Evolutionary conservation across 2,329 filamentous ascomycete species (phyloP).

Genomic region (Curvularia spicifera): DNA sequence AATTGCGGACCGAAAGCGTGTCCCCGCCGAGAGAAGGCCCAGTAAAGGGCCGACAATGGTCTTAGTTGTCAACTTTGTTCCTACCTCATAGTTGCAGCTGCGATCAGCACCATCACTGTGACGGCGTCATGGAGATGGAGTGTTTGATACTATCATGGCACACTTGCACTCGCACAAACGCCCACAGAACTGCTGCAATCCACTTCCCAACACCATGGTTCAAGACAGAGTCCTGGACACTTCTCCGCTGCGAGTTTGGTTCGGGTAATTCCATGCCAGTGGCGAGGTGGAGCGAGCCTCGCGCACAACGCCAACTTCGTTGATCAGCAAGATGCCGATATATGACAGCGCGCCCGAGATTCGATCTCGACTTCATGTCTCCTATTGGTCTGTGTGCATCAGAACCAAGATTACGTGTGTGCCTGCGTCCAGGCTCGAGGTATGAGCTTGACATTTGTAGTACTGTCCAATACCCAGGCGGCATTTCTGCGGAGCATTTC

Average conservation of each 20-base stretch:
- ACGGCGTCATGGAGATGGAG: neutral
- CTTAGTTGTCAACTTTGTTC: constrained; percentile 26
- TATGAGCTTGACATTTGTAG: neutral
- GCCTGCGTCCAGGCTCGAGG: neutral
- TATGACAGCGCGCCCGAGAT: neutral
- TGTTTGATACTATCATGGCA: neutral
- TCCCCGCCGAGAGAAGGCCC: constrained; percentile 16
- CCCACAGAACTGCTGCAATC: constrained; percentile 1
- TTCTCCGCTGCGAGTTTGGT: constrained; percentile 4
- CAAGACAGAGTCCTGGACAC: neutral
- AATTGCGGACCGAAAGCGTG: constrained; percentile 18
- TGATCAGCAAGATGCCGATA: constrained; percentile 1
- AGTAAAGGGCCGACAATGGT: constrained; percentile 20
- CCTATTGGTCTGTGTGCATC: neutral
- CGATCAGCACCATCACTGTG: neutral
- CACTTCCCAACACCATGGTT: constrained; percentile 1
- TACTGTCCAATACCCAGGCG: neutral
- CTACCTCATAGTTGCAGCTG: constrained; percentile 17
- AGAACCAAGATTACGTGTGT: neutral
- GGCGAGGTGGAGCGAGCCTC: constrained; percentile 6
- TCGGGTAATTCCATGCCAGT: constrained; percentile 2
- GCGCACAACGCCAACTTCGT: constrained; percentile 1
- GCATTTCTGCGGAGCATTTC: constrained; percentile 4
- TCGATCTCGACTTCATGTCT: neutral
- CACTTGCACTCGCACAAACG: neutral